Evolutionary conservation across 257 asterid species (phyloP).

Genomic region (Solanum infundibuliforme): DNA sequence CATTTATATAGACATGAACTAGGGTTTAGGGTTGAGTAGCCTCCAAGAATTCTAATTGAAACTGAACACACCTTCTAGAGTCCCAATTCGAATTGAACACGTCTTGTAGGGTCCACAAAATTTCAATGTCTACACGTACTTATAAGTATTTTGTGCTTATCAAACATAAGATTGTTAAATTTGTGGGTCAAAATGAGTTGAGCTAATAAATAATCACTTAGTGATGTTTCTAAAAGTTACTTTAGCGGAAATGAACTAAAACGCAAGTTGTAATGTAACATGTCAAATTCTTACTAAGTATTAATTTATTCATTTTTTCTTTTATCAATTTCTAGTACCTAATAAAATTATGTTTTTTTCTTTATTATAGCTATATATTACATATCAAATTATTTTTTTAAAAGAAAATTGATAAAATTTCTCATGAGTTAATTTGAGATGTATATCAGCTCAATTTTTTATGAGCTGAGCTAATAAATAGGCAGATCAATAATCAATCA

Average conservation of each 20-base stretch:
- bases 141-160: not conserved
- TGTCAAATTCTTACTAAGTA: not conserved
- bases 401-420: not conserved
- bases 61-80: too few species aligned
- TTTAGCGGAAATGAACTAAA: not conserved
- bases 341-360: not conserved
- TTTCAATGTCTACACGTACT: too few species aligned
- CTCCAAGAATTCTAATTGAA: too few species aligned
- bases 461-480: not conserved
- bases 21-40: too few species aligned
- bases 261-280: not conserved
- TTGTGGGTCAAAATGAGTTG: not conserved
- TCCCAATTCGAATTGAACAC: too few species aligned
- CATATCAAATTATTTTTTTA: not conserved
- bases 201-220: not conserved
- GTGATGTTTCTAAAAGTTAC: not conserved
- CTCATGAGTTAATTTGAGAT: not conserved
- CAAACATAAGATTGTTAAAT: not conserved
- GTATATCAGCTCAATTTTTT: not conserved
- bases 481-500: not conserved
- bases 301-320: not conserved
- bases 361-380: not conserved
- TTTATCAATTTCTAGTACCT: not conserved
- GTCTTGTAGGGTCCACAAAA: too few species aligned
- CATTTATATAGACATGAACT: too few species aligned